phyloP scores from a whole-genome alignment of 441 rosid species.

The California macrophylla region DNA sequence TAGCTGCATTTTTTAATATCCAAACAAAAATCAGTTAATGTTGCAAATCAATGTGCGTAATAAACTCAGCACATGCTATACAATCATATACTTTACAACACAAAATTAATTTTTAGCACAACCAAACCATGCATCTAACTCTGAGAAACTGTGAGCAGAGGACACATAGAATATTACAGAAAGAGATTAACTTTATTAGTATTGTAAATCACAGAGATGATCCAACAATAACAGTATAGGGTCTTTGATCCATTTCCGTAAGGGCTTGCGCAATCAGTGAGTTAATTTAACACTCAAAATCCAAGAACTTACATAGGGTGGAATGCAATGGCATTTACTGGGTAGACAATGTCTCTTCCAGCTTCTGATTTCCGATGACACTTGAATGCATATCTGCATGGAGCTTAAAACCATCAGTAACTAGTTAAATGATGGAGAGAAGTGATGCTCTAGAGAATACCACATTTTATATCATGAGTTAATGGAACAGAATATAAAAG shows the following conservation, averaged over 20 bases:
- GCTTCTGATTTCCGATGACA: slow-evolving; percentile 96
- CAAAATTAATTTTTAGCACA: neutral
- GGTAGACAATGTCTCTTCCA: slow-evolving; percentile 86
- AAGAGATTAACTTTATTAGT: too few species aligned
- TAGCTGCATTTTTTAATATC: slow-evolving; percentile 38
- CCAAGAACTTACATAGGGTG: slow-evolving; percentile 80
- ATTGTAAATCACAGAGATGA: neutral
- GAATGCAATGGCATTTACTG: slow-evolving; percentile 89
- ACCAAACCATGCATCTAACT: neutral
- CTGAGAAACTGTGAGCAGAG: neutral
- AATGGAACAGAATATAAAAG: too few species aligned
- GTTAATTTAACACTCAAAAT: neutral
- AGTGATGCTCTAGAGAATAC: too few species aligned
- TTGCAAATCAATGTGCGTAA: neutral
- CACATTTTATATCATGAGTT: too few species aligned
- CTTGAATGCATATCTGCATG: slow-evolving; percentile 84
- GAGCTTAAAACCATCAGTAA: slow-evolving; percentile 12
- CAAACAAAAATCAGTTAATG: slow-evolving; percentile 6
- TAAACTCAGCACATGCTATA: neutral
- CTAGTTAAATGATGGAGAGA: neutral
- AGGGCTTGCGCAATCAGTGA: neutral
- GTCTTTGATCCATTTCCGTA: neutral
- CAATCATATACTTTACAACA: too few species aligned
- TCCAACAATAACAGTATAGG: neutral
- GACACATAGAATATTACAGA: too few species aligned